Evolutionary conservation across 2,329 filamentous ascomycete species (phyloP).

Genomic region (Periconia digitata): DNA sequence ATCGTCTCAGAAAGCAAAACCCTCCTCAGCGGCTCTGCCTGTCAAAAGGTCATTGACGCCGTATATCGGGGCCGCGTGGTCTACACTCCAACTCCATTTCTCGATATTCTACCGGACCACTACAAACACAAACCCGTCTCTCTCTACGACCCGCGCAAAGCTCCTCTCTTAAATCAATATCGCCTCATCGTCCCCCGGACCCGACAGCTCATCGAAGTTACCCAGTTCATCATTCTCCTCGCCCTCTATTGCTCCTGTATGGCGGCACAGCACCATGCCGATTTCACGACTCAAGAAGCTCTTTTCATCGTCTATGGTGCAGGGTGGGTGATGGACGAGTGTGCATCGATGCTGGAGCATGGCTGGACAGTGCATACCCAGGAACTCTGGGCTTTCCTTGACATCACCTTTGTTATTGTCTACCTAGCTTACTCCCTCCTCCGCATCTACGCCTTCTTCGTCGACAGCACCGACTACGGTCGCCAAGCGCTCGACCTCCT

Average conservation of each 20-base stretch:
- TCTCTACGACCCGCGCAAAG: slow-evolving; percentile 75
- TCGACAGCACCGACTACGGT: slow-evolving; percentile 51
- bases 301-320: slow-evolving; percentile 72
- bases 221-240: slow-evolving; percentile 72
- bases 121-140: slow-evolving; percentile 84
- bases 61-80: slow-evolving; percentile 80
- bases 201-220: slow-evolving; percentile 71
- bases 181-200: slow-evolving; percentile 80
- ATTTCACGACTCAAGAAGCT: slow-evolving; percentile 61
- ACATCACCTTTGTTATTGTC: slow-evolving; percentile 74
- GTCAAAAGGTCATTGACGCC: slow-evolving; percentile 78
- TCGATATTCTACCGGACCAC: slow-evolving; percentile 81
- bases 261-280: slow-evolving; percentile 63
- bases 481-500: slow-evolving; percentile 76
- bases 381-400: slow-evolving; percentile 85
- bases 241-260: slow-evolving; percentile 72
- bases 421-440: slow-evolving; percentile 69
- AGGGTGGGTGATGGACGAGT: slow-evolving; percentile 78
- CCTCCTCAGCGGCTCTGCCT: slow-evolving; percentile 75
- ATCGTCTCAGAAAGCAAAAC: slow-evolving; percentile 80
- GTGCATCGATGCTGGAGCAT: slow-evolving; percentile 76
- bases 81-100: slow-evolving; percentile 78
- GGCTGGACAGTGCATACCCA: slow-evolving; percentile 81
- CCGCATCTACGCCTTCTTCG: slow-evolving; percentile 65
- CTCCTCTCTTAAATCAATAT: slow-evolving; percentile 80